Evolutionary conservation across 2,329 filamentous ascomycete species (phyloP), one percentile per base, ranked within the genome.

Genomic region (Botrytis porri): DNA sequence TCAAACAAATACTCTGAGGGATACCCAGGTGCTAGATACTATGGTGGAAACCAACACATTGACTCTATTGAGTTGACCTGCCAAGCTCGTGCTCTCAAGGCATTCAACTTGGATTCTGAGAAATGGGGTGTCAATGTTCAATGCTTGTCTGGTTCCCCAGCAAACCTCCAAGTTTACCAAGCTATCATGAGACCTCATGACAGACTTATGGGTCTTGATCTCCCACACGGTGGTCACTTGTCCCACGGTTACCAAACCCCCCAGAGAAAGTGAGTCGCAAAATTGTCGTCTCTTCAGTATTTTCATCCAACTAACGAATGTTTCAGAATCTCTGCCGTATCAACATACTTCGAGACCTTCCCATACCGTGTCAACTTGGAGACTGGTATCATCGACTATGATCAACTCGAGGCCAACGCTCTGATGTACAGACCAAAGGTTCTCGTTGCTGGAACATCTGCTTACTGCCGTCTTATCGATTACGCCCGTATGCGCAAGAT

Each of bases 1-100:
- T 94, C 93, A 84, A 97, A 99, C 90, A 99, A 99, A 88, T 99
- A 99, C 89, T 98, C 94, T 29, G 96, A 99, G 88, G 96, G 96
- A 77, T 97, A 97, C 84, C 96, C 96, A 78, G 96, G 96, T 83
- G 96, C 96, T 80, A 92, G 96, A 84, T 99, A 99, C 89, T 99
- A 99, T 82, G 96, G 96, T 82, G 96, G 96, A 82, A 99, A 99
- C 87, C 93, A 99, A 88, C 94, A 96, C 88, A 99, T 99, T 79
- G 96, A 99, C 84, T 88, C 93, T 84, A 94, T 98, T 81, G 96
- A 99, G 89, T 88, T 93, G 78, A 92, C 96, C 75, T 99, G 96
- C 89, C 96, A 99, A 87, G 88, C 90, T 83, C 92, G 96, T 85
- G 96, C 96, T 77, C 92, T 99, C 76, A 89, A 93, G 85, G 92